Base-by-base conservation (phyloP, 2,329 filamentous ascomycete genomes). In the Xylariaceae sp. region DNA sequence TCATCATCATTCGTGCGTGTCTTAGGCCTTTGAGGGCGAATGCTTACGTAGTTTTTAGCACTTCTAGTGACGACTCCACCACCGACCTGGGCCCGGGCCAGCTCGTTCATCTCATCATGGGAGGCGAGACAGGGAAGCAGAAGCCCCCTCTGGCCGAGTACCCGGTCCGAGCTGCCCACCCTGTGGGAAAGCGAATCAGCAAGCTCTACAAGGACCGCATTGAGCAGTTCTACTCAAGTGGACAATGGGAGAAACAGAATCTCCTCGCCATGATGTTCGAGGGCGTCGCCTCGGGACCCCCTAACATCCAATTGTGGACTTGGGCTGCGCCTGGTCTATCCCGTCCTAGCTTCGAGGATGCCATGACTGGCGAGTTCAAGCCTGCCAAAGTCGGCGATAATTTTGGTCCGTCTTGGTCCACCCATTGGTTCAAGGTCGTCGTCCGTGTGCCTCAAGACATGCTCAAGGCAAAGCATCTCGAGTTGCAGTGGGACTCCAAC, bases 381-480 rank as follows among this genome's bases (percentile, higher is more conserved):
- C 80, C 86, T 45, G 88, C 92, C 9, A 75, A 81, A 16, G 84
- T 91, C 49, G 92, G 93, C 53, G 80, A 87, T 52, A 83, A 78
- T 6, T 97, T 97, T 62, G 94, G 94, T 0, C 94, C 94, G 2
- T 94, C 91, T 34, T 99, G 94, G 94, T 88, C 91, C 1, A 99
- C 94, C 9, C 94, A 97, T 71, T 99, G 94, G 94, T 96, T 99
- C 80, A 89, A 86, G 63, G 82, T 97, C 50, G 76, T 86, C 51
- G 74, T 99, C 56, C 89, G 82, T 5, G 80, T 97, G 13, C 93
- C 94, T 7, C 67, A 82, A 50, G 75, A 89, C 12, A 81, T 97
- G 63, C 74, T 72, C 22, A 74, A 90, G 58, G 90, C 94, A 63
- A 84, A 92, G 60, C 85, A 88, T 43, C 79, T 99, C n/a, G 92